These are phyloP conservation scores for Areca catechu DNA, from an alignment of 176 grass and related monocot genomes.

Conservation along the genomic window DNA sequence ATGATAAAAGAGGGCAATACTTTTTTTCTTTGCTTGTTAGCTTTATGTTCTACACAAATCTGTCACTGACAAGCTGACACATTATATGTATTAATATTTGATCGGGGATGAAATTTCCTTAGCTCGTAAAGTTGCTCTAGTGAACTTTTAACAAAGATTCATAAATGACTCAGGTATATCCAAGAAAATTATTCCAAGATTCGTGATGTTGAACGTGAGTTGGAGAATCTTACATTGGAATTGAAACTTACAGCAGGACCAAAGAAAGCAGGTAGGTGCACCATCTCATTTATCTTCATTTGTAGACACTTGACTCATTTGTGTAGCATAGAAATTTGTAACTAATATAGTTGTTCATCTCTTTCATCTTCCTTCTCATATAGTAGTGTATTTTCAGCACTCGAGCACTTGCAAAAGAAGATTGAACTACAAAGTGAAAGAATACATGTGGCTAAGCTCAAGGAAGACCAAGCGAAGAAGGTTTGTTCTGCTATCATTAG, in stretches of 20 bases:
- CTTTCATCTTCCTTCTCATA: constrained; percentile 9
- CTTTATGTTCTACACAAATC: no score
- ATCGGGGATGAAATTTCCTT: no score
- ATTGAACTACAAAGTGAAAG: constrained; percentile 81
- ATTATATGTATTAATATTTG: no score
- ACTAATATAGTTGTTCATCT: constrained; percentile 3
- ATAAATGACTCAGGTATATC: constrained; percentile 54
- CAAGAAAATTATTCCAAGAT: constrained; percentile 98
- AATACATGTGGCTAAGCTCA: constrained; percentile 69
- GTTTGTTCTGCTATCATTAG: constrained; percentile 23
- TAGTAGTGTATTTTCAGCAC: constrained; percentile 30
- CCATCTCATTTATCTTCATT: neutral
- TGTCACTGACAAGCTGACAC: no score
- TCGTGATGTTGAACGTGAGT: constrained; percentile 81
- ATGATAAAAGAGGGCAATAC: no score
- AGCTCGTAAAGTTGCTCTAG: no score
- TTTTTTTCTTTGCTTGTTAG: no score
- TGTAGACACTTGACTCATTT: constrained; percentile 15
- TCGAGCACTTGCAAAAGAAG: constrained; percentile 87
- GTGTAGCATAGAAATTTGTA: neutral
- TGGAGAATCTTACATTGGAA: constrained; percentile 76
- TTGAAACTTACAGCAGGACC: constrained; percentile 90
- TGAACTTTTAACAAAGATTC: no score
- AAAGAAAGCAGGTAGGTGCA: constrained; percentile 75
- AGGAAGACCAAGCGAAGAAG: constrained; percentile 84